phyloP scores from a whole-genome alignment of 2,329 filamentous ascomycete genomes.

The Fusarium siculi region DNA sequence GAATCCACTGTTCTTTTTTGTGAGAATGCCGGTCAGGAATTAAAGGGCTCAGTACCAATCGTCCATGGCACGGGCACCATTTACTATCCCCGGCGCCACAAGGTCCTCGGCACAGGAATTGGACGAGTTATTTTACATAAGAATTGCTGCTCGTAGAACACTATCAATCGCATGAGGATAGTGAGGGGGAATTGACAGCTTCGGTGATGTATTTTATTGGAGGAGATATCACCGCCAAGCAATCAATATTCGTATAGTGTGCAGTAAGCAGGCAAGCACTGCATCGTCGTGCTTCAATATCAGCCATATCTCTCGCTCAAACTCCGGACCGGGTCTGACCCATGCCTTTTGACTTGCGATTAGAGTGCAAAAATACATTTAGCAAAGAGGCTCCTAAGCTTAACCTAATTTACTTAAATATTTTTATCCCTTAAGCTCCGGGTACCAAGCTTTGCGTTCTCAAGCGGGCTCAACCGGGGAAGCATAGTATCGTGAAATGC shows the following conservation, averaged over 20 bases:
- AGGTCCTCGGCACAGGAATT: background rate
- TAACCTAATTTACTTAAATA: background rate
- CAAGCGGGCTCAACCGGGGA: constrained; percentile 7
- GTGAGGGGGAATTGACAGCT: background rate
- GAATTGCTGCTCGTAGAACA: background rate
- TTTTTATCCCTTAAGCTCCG: background rate
- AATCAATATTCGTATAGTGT: constrained; percentile 15
- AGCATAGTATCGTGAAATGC: constrained; percentile 12
- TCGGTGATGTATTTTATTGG: background rate
- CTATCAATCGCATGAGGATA: background rate
- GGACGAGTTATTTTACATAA: constrained; percentile 5
- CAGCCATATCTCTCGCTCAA: constrained; percentile 24
- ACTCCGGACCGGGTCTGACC: constrained; percentile 3
- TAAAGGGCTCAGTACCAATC: constrained; percentile 24
- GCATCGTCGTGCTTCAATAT: constrained; percentile 17
- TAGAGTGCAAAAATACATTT: background rate
- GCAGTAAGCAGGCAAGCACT: constrained; percentile 1
- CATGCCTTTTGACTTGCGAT: background rate
- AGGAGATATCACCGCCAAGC: background rate
- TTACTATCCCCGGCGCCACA: constrained; percentile 9
- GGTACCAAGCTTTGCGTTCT: background rate
- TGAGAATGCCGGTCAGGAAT: background rate
- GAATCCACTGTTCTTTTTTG: background rate
- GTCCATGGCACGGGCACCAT: constrained; percentile 30
- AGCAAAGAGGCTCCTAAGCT: background rate